Conservation (phyloP, 805 yeast species). For the Sugiyamaella qingdaonensis region DNA sequence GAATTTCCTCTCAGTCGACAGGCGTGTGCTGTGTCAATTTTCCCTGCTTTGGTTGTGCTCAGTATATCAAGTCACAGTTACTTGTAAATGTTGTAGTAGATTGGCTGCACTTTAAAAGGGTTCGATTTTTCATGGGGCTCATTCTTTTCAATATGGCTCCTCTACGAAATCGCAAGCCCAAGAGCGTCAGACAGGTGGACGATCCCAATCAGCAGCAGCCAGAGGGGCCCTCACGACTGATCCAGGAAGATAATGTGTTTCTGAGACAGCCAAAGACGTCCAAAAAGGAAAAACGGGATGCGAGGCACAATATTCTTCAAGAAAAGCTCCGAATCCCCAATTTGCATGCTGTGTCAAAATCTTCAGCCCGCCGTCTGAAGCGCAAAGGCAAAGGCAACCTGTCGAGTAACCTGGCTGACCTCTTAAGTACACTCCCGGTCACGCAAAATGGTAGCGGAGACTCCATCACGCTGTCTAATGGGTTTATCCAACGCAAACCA, state of each 20-base stretch:
- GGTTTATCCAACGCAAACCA: conserved; percentile 13
- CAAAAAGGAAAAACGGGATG: conserved; percentile 23
- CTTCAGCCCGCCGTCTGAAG: conserved; percentile 20
- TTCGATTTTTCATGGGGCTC: conserved; percentile 2
- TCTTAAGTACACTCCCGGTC: conserved; percentile 18
- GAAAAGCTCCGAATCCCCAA: conserved; percentile 5
- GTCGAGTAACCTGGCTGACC: conserved; percentile 15
- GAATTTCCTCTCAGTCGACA: no score
- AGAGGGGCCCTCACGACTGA: not conserved
- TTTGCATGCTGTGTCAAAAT: conserved; percentile 19
- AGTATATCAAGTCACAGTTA: no score
- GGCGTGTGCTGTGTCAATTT: no score
- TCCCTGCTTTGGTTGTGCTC: no score
- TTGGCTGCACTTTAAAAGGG: not conserved
- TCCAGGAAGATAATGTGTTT: conserved; percentile 15
- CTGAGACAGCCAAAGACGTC: conserved; percentile 17
- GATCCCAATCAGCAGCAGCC: not conserved
- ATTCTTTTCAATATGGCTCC: not conserved
- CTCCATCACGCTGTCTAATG: conserved; percentile 2
- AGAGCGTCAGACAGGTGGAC: not conserved
- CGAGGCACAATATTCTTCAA: conserved; percentile 16
- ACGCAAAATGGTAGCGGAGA: conserved; percentile 4
- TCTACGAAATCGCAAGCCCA: not conserved
- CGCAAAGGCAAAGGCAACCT: conserved; percentile 20
- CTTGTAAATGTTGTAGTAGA: no score